phyloP scores from a whole-genome alignment of 805 yeast genomes.

The Ogataea populi-albae region DNA sequence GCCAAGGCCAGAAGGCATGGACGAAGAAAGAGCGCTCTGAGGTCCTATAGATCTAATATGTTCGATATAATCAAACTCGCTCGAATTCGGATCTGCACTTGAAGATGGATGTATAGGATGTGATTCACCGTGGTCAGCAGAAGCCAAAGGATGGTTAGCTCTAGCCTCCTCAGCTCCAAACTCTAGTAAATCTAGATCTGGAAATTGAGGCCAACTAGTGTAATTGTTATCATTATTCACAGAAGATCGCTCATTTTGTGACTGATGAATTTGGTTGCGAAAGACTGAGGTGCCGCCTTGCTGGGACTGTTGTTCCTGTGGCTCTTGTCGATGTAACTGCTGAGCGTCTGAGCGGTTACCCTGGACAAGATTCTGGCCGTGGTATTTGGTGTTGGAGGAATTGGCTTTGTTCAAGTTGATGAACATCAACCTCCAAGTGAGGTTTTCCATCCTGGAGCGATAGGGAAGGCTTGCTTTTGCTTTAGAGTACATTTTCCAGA shows the following conservation, averaged over 20 bases:
- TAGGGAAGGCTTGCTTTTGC: slow-evolving; percentile 77
- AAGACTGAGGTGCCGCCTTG: slow-evolving; percentile 1
- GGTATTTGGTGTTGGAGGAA: background rate
- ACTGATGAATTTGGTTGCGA: slow-evolving; percentile 4
- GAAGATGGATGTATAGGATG: background rate
- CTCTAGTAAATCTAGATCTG: slow-evolving; percentile 27
- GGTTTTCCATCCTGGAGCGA: slow-evolving; percentile 72
- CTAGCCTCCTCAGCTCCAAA: slow-evolving; percentile 3
- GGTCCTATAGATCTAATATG: slow-evolving; percentile 55
- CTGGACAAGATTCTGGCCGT: slow-evolving; percentile 6
- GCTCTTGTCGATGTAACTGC: no score
- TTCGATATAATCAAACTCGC: slow-evolving; percentile 62
- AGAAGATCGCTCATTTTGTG: background rate
- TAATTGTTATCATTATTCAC: slow-evolving; percentile 19
- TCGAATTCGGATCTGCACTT: slow-evolving; percentile 43
- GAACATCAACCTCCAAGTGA: slow-evolving; percentile 86
- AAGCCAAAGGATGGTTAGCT: slow-evolving; percentile 2
- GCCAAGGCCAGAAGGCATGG: slow-evolving; percentile 10
- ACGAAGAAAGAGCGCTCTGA: slow-evolving; percentile 8
- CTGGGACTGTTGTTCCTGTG: slow-evolving; percentile 1
- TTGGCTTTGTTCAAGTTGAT: slow-evolving; percentile 34
- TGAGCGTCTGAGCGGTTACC: no score
- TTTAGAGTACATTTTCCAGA: slow-evolving; percentile 80
- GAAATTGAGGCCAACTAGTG: slow-evolving; percentile 35
- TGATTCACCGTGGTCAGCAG: background rate